Percentiles rank a stretch among this genome's conserved stretches.
These are phyloP conservation scores for Xerocomus amazonicus DNA, from an alignment of 1,284 basidiomycete species.

Conservation along the genomic window DNA sequence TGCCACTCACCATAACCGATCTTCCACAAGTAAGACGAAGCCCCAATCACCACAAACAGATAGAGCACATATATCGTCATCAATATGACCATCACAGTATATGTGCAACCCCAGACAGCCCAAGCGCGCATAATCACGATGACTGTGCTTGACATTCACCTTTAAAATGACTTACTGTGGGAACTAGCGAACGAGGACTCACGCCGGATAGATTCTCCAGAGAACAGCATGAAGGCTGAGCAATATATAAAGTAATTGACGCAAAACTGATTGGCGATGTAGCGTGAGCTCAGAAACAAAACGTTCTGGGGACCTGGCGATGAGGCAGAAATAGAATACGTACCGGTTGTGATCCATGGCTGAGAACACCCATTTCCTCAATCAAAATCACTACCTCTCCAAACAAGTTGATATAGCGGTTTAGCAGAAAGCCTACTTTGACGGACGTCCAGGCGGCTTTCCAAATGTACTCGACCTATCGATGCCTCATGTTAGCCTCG, in stretches of 20 bases:
- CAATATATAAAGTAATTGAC: conserved; percentile 4
- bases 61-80: conserved; percentile 6
- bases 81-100: not conserved
- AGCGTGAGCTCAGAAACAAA: not conserved
- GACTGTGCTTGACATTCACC: conserved; percentile 8
- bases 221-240: conserved; percentile 6
- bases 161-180: not conserved
- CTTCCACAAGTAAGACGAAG: conserved; percentile 4
- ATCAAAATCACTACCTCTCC: not conserved
- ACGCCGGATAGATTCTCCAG: conserved; percentile 13
- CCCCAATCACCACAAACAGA: conserved; percentile 1
- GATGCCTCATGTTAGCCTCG: not conserved
- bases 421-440: conserved; percentile 8
- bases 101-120: conserved; percentile 14
- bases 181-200: not conserved
- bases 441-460: conserved; percentile 6
- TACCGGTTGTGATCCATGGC: conserved; percentile 6
- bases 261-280: conserved; percentile 8
- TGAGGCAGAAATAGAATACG: not conserved
- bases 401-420: conserved; percentile 4
- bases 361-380: conserved; percentile 1
- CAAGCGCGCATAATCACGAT: conserved; percentile 14
- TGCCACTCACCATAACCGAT: not conserved
- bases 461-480: conserved; percentile 13
- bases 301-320: no score